Base-by-base conservation (phyloP, 2,329 filamentous ascomycete genomes). In the Paracorniculantispora psalliotae region DNA sequence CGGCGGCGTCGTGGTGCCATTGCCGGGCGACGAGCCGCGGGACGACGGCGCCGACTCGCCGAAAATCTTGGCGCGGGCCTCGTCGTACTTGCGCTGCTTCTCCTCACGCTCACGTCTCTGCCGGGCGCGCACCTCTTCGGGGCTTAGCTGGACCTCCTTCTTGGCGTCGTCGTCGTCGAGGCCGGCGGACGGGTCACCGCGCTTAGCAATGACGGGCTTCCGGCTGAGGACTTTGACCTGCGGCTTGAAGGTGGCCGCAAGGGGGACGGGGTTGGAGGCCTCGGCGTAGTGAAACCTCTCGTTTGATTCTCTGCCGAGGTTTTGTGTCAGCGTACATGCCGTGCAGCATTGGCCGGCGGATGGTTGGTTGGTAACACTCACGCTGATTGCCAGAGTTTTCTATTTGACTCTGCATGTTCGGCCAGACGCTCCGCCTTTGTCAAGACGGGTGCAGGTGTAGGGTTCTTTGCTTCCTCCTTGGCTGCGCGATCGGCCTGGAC, bases 331-430 rank as follows among this genome's bases (percentile, higher is more conserved):
- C 26, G 43, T 5, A 7, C 8, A 17, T 26, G 21, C 33, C 39
- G 7, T 17, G 15, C 23, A 28, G 43, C 6, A 21, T 48, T n/a
- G 30, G 4, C 10, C 21, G 10, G 7, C 23, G 9, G 12, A 17
- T 37, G 4, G 23, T 33, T 41, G 21, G 35, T 17, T 5, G 8
- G 64, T 33, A 66, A 25, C 25, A 69, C 84, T 59, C 84, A 94
- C 88, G 92, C 93, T 68, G 91, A 87, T 68, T 94, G 85, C 93
- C 93, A 97, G 59, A 97, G 76, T 72, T 89, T 89, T 67, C 87
- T 85, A 71, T 97, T 96, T 56, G 87, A 82, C 71, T 96, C 91
- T 28, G 83, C 85, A 71, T 97, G 93, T 70, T 88, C 84, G 13
- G 89, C 90, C 62, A 89, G 80, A 44, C 88, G 86, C 73, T 97